Conservation (phyloP, 257 asterid genomes). For the Nicotiana knightiana region DNA sequence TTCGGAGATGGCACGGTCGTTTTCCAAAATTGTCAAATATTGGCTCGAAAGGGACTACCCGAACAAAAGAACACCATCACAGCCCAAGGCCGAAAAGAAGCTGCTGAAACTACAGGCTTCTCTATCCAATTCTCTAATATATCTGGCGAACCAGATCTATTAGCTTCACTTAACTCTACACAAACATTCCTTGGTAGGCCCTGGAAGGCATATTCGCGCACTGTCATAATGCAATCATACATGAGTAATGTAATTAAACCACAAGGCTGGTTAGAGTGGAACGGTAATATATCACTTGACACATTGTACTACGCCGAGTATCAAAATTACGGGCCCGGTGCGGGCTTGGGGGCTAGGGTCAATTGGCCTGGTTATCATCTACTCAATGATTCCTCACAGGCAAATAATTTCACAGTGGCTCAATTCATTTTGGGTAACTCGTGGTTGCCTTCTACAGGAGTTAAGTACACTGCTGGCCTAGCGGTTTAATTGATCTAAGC, state of each 20-base stretch:
- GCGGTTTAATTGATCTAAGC: constrained; percentile 12
- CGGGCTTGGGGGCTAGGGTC: constrained; percentile 32
- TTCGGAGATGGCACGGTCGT: constrained; percentile 47
- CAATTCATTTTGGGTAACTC: constrained; percentile 42
- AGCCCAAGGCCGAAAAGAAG: constrained; percentile 44
- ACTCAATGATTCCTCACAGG: constrained; percentile 32
- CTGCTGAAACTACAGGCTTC: constrained; percentile 34
- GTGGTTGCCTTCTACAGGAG: constrained; percentile 63
- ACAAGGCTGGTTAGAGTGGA: constrained; percentile 62
- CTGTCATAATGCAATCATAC: constrained; percentile 49
- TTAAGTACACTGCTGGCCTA: constrained; percentile 41
- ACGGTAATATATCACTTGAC: constrained; percentile 31
- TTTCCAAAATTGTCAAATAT: constrained; percentile 39
- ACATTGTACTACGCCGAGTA: constrained; percentile 48
- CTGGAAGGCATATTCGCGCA: constrained; percentile 43
- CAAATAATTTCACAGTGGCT: constrained; percentile 36
- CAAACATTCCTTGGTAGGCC: constrained; percentile 53
- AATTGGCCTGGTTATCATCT: constrained; percentile 51
- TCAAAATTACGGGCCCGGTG: constrained; percentile 46
- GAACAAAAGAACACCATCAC: constrained; percentile 57
- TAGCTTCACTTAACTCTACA: constrained; percentile 27
- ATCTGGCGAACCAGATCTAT: constrained; percentile 32
- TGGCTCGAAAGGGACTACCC: constrained; percentile 40
- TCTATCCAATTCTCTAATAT: constrained; percentile 46
- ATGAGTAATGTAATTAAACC: constrained; percentile 39